These are phyloP conservation scores for Fusarium sp. DNA, from an alignment of 2,329 filamentous ascomycete species.

Conservation along the genomic window DNA sequence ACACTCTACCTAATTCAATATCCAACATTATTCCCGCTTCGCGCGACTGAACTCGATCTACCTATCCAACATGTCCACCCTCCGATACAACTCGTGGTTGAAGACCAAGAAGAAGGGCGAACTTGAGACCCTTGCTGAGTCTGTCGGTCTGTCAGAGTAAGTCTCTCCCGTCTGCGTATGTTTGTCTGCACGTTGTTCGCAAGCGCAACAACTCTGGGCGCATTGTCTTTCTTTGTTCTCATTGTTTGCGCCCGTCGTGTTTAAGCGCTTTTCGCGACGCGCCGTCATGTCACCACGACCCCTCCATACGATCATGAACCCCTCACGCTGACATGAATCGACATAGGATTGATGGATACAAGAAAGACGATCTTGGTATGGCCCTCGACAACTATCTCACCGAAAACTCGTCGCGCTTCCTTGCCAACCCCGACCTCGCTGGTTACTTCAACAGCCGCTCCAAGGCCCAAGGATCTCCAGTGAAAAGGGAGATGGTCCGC, in stretches of 20 bases:
- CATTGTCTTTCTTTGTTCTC: conserved; percentile 20
- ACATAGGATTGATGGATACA: conserved; percentile 74
- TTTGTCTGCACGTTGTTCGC: conserved; percentile 3
- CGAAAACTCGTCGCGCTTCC: conserved; percentile 75
- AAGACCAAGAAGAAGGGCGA: conserved; percentile 86
- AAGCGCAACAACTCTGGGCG: conserved; percentile 8
- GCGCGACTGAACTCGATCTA: conserved; percentile 48
- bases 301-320: conserved; percentile 16
- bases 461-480: conserved; percentile 69
- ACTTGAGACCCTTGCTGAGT: conserved; percentile 79
- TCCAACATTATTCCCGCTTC: conserved; percentile 16
- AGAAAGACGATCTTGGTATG: conserved; percentile 84
- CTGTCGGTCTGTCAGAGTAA: conserved; percentile 79
- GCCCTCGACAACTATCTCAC: conserved; percentile 80
- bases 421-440: conserved; percentile 72
- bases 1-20: background rate
- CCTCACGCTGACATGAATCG: conserved; percentile 37
- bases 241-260: conserved; percentile 38
- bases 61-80: conserved; percentile 51
- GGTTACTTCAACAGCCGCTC: conserved; percentile 82
- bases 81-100: conserved; percentile 74
- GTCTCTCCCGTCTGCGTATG: conserved; percentile 47
- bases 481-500: conserved; percentile 66
- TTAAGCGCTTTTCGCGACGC: conserved; percentile 40
- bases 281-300: conserved; percentile 25